These are phyloP conservation scores for Ulota crispa DNA, from an alignment of 225 moss, liverwort and hornwort species.

Conservation along the genomic window DNA sequence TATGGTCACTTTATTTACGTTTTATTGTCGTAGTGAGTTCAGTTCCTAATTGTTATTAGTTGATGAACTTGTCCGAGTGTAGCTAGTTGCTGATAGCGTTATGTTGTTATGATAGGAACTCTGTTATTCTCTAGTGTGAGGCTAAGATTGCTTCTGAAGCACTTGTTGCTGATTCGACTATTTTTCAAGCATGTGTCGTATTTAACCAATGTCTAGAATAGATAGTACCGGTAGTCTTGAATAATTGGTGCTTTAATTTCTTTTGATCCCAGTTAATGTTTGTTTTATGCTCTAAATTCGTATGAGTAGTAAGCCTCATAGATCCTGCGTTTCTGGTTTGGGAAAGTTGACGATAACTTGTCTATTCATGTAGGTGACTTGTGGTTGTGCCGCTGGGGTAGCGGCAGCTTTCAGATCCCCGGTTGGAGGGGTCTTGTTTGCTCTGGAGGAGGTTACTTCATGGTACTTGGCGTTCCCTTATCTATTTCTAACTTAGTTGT, in stretches of 20 bases:
- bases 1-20: constrained; percentile 13
- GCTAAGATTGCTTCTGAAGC: not conserved
- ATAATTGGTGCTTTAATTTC: not conserved
- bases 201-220: constrained; percentile 9
- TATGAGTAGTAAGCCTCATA: not conserved
- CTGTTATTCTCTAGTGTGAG: not conserved
- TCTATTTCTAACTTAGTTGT: not conserved
- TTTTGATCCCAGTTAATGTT: not conserved
- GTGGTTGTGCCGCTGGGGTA: constrained; percentile 96
- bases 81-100: not conserved
- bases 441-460: constrained; percentile 94
- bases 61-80: not conserved
- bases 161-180: not conserved
- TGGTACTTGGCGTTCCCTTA: constrained; percentile 54
- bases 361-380: constrained; percentile 70
- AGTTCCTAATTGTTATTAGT: not conserved
- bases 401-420: constrained; percentile 95
- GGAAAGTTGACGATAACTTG: constrained; percentile 26
- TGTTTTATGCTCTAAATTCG: not conserved
- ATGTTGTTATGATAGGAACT: not conserved
- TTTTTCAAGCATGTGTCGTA: not conserved
- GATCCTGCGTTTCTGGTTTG: not conserved
- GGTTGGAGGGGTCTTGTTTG: constrained; percentile 93
- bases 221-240: not conserved
- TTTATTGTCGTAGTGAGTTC: not conserved